A percentile compares a stretch with the other conserved stretches of the same genome.
Conservation (phyloP, 192 early-diverging fungal species). For the Rhizophagus sp. region DNA sequence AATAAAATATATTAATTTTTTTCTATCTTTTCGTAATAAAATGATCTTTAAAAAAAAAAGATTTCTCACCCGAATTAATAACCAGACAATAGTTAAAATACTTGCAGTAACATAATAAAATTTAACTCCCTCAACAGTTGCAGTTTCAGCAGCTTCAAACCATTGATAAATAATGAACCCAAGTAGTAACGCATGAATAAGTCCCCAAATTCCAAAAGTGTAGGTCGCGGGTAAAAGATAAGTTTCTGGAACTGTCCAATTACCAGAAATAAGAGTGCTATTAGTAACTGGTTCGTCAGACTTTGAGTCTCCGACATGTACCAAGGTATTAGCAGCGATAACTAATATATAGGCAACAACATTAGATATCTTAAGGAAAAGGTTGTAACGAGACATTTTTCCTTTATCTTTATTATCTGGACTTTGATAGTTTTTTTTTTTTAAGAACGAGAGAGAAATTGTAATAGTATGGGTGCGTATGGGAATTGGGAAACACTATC, state of each 20-base stretch:
- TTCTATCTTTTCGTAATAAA: not conserved
- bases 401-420: no score
- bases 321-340: not conserved
- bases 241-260: not conserved
- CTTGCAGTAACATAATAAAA: slow-evolving; percentile 11
- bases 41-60: not conserved
- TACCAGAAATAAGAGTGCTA: not conserved
- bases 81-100: not conserved
- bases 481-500: no score
- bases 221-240: not conserved
- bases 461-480: no score
- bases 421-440: no score
- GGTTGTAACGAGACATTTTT: not conserved
- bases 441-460: no score
- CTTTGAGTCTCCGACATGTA: not conserved
- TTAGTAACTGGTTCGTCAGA: not conserved
- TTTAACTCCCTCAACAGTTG: slow-evolving; percentile 5
- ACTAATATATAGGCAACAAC: not conserved
- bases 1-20: not conserved
- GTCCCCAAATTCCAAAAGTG: slow-evolving; percentile 15
- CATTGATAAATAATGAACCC: slow-evolving; percentile 30
- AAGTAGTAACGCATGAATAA: slow-evolving; percentile 3
- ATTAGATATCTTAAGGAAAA: not conserved
- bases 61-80: slow-evolving; percentile 10
- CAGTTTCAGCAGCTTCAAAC: slow-evolving; percentile 1